These are phyloP conservation scores for Talaromyces marneffei DNA, from an alignment of 2,329 filamentous ascomycete species.

Conservation along the genomic window DNA sequence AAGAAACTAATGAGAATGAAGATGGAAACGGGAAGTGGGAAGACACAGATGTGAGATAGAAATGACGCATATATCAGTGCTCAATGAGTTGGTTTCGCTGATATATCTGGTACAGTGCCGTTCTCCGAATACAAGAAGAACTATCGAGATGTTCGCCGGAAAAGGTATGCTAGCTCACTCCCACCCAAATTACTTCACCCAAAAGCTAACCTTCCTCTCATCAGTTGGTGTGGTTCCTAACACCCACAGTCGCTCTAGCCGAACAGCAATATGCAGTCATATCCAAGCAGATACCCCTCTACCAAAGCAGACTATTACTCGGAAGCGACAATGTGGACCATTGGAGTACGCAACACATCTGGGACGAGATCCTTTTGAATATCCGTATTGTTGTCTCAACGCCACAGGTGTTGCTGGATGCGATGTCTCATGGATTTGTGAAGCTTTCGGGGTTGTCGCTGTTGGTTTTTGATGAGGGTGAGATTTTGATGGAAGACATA, in stretches of 20 bases:
- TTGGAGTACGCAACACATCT: constrained; percentile 63
- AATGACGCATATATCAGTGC: not conserved
- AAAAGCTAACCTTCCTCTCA: not conserved
- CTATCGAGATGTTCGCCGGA: constrained; percentile 49
- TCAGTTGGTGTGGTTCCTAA: constrained; percentile 63
- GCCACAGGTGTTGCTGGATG: constrained; percentile 67
- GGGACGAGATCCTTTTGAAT: constrained; percentile 61
- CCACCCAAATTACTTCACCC: not conserved
- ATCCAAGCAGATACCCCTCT: constrained; percentile 51
- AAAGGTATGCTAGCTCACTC: constrained; percentile 46
- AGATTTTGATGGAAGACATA: constrained; percentile 12
- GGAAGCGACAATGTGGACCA: constrained; percentile 65
- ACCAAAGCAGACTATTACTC: constrained; percentile 57
- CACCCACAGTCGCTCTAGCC: constrained; percentile 63
- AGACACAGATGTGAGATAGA: constrained; percentile 64
- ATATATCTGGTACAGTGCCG: constrained; percentile 46
- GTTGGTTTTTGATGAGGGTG: constrained; percentile 79
- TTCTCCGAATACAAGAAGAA: constrained; percentile 62
- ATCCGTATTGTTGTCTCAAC: constrained; percentile 72
- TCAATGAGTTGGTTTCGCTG: not conserved
- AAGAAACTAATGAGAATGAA: constrained; percentile 26
- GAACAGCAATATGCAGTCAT: constrained; percentile 61
- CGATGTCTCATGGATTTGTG: constrained; percentile 69
- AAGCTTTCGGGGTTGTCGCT: constrained; percentile 58
- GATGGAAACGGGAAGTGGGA: constrained; percentile 78